A percentile compares a stretch with the other conserved stretches of the same genome.
phyloP scores from a whole-genome alignment of 805 yeast genomes.

The Wickerhamomyces ciferrii region DNA sequence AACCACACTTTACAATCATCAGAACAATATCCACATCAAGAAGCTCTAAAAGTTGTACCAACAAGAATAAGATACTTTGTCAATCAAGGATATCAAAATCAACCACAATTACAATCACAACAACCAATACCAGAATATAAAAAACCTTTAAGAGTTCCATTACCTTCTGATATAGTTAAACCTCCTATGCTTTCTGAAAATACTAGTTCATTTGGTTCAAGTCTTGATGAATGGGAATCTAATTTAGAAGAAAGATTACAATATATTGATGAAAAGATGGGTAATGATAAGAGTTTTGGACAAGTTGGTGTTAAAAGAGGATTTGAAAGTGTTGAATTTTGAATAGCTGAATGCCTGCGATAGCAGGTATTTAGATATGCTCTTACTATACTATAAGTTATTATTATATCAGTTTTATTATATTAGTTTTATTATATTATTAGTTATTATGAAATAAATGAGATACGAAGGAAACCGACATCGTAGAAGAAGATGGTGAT shows the following conservation, averaged over 20 bases:
- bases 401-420: too few species aligned
- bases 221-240: constrained; percentile 34
- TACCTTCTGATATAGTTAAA: constrained; percentile 25
- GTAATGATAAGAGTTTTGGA: constrained; percentile 13
- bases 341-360: not conserved
- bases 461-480: too few species aligned
- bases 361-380: not conserved
- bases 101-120: constrained; percentile 10
- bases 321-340: constrained; percentile 20
- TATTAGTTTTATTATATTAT: too few species aligned
- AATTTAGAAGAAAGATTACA: constrained; percentile 29
- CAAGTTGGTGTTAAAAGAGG: too few species aligned
- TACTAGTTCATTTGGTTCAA: constrained; percentile 27
- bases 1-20: constrained; percentile 19
- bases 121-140: too few species aligned
- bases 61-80: constrained; percentile 70
- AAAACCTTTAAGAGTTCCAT: constrained; percentile 31
- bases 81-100: constrained; percentile 48
- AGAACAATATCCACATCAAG: constrained; percentile 29
- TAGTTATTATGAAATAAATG: too few species aligned
- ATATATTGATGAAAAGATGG: constrained; percentile 23
- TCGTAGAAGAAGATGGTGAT: too few species aligned
- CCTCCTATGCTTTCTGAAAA: constrained; percentile 31
- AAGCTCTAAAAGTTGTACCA: constrained; percentile 49
- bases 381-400: too few species aligned